These are phyloP conservation scores for Houttuynia cordata DNA, from an alignment of 164 flowering plant species.

Conservation along the genomic window DNA sequence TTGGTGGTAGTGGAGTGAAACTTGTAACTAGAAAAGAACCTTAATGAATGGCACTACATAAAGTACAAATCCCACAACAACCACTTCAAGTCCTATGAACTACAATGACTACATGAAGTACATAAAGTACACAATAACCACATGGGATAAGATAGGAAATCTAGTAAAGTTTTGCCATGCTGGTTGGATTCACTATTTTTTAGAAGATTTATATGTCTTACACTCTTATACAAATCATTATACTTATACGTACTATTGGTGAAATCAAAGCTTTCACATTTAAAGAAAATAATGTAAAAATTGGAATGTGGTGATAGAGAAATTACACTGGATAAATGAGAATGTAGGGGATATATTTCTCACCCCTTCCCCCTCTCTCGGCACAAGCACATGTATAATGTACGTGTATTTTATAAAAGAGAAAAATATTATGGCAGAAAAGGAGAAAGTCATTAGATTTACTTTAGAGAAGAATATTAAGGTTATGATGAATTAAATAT, in stretches of 20 bases:
- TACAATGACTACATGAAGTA: no score
- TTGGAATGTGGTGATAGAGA: neutral
- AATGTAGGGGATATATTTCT: neutral
- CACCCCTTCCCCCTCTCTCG: neutral
- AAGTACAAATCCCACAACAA: no score
- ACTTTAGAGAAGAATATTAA: neutral
- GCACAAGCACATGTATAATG: neutral
- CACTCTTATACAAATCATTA: no score
- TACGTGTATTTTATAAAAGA: neutral
- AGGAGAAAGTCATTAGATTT: neutral
- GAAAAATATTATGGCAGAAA: neutral
- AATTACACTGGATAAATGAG: neutral
- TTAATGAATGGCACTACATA: no score
- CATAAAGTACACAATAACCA: no score
- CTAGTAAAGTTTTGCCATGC: conserved; percentile 5
- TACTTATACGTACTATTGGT: no score
- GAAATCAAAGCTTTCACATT: no score
- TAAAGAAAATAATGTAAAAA: no score
- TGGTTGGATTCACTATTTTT: conserved; percentile 4
- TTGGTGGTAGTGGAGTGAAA: no score
- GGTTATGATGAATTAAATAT: neutral
- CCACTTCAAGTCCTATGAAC: neutral
- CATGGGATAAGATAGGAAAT: no score
- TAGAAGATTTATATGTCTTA: conserved; percentile 1
- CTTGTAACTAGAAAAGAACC: no score